Evolutionary conservation across 169 alveolate genomes (phyloP), one percentile per base, ranked within the genome.

Genomic region (Plasmodium gaboni): DNA sequence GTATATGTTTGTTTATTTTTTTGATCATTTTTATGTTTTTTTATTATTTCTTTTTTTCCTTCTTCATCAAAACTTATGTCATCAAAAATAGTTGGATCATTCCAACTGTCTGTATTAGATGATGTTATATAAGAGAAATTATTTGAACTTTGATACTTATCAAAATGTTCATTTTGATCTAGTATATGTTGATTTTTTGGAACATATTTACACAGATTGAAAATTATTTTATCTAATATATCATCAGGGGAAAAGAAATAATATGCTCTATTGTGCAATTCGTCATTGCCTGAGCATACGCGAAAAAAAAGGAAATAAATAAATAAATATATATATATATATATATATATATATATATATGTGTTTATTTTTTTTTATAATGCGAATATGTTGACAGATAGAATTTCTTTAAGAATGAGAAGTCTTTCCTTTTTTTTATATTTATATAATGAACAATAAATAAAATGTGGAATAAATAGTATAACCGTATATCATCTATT

Each of bases 131-230:
- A 32, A 32, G 44, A 32, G 8, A 32, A 32, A 32, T 32, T 32
- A 32, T 32, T 32, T 32, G 44, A 32, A 32, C 8, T 32, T 32
- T 32, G 44, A 24, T 65, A 50, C 12, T 53, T 60, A 22, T 55
- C 51, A 24, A 22, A 28, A 7, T 13, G 12, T 60, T 50, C 59
- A 53, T 15, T 44, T 7, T 0, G 44, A n/a, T 68, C 83, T 28
- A 80, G 51, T 67, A 80, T 80, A 70, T 80, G 68, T 63, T 32
- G 55, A 61, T 48, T 83, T 12, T 61, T 80, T 3, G 91, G 91
- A 46, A 80, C 65, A 38, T 48, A 80, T 61, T 80, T 51, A 68
- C 85, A 80, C 65, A 80, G 65, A 68, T 69, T 55, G 83, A 44
- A 80, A 70, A 80, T 78, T 17, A 61, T 55, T 48, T 80, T 61